These are phyloP conservation scores for Bipolaris victoriae DNA, from an alignment of 2,329 filamentous ascomycete species.

Conservation along the genomic window DNA sequence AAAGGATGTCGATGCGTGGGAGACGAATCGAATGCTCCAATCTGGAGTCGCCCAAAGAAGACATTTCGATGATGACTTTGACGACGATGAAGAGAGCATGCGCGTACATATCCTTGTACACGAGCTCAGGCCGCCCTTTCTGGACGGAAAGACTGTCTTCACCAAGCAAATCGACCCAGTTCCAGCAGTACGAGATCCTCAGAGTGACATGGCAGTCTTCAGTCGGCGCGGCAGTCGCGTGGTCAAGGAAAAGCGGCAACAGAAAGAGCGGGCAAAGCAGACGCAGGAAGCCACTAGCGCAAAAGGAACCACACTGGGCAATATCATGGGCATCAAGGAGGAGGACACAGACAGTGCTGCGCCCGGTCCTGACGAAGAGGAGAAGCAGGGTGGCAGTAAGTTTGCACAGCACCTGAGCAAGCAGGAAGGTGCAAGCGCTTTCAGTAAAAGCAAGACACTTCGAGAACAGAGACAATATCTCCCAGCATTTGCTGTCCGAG, in stretches of 20 bases:
- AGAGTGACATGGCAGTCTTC: slow-evolving; percentile 99
- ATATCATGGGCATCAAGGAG: slow-evolving; percentile 94
- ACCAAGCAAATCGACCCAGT: slow-evolving; percentile 97
- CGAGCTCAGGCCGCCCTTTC: slow-evolving; percentile 89
- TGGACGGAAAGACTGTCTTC: slow-evolving; percentile 94
- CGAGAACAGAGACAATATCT: slow-evolving; percentile 91
- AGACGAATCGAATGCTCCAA: slow-evolving; percentile 97
- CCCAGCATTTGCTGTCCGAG: slow-evolving; percentile 93
- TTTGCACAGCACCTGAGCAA: slow-evolving; percentile 92
- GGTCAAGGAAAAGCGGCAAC: slow-evolving; percentile 87
- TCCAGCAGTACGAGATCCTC: slow-evolving; percentile 86
- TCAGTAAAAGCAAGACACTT: slow-evolving; percentile 90
- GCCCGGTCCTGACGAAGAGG: slow-evolving; percentile 74
- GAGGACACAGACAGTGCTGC: slow-evolving; percentile 87
- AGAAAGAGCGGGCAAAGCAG: slow-evolving; percentile 90
- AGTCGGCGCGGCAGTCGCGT: slow-evolving; percentile 93
- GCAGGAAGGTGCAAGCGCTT: slow-evolving; percentile 80
- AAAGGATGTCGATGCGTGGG: slow-evolving; percentile 96
- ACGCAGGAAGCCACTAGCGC: slow-evolving; percentile 94
- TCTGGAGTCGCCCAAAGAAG: slow-evolving; percentile 92
- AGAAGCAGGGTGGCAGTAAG: slow-evolving; percentile 71
- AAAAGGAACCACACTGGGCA: slow-evolving; percentile 88
- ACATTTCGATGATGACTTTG: slow-evolving; percentile 81
- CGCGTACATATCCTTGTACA: slow-evolving; percentile 91
- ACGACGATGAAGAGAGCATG: slow-evolving; percentile 87